phyloP scores from a whole-genome alignment of 257 asterid genomes.

The Petunia secreta region DNA sequence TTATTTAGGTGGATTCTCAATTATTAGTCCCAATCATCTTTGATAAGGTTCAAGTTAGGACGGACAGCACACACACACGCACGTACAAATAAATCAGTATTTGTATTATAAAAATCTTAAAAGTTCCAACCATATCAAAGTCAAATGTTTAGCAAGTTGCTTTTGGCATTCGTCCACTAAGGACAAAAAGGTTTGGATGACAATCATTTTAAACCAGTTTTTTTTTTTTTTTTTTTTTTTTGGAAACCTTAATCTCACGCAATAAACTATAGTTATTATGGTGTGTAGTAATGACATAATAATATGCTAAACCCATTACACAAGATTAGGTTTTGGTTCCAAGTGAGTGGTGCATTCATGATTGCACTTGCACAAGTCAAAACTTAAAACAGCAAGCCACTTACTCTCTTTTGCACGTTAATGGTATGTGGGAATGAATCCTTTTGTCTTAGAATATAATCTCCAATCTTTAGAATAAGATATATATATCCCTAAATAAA shows the following conservation, averaged over 20 bases:
- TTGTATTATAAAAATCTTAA: neutral
- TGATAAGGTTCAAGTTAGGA: slow-evolving; percentile 30
- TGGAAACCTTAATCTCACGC: neutral
- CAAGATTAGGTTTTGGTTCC: neutral
- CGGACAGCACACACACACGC: neutral
- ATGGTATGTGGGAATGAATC: slow-evolving; percentile 11
- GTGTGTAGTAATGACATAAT: neutral
- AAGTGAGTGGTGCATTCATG: slow-evolving; percentile 20
- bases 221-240: neutral
- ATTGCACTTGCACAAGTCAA: slow-evolving; percentile 13
- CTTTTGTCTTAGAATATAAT: slow-evolving; percentile 18
- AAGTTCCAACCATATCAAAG: slow-evolving; percentile 23
- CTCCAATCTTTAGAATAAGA: neutral
- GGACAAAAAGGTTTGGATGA: slow-evolving; percentile 26
- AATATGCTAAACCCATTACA: slow-evolving; percentile 15
- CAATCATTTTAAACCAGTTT: slow-evolving; percentile 7
- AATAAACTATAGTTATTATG: neutral
- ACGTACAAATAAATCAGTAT: neutral
- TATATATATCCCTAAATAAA: neutral
- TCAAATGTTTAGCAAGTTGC: slow-evolving; percentile 34
- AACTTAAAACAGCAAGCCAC: slow-evolving; percentile 8
- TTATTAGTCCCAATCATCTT: slow-evolving; percentile 34
- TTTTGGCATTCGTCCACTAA: slow-evolving; percentile 16
- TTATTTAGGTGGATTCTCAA: slow-evolving; percentile 24
- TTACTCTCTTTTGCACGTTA: neutral